Evolutionary conservation across 345 rosid species (phyloP), one percentile per base, ranked within the genome.

Genomic region (Eucalyptus viminalis): DNA sequence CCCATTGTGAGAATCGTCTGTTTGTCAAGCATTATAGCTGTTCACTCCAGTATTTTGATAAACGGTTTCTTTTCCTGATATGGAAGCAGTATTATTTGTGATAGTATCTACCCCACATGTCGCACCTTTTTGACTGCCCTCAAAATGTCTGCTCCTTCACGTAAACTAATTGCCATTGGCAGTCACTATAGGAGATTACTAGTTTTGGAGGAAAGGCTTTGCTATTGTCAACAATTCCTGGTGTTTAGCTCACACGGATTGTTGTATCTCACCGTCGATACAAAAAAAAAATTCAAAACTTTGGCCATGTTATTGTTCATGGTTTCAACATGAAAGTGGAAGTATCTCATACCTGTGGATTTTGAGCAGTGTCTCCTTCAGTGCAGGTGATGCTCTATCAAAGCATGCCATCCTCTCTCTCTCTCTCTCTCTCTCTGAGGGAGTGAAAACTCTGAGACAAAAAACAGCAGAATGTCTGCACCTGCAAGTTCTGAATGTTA

Each of bases 301-400:
- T 37, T 15, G 85, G 80, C 76, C 60, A 89, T 54, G 60, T 25
- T 17, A 43, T 12, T n/a, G 86, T 11, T 37, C 29, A 17, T 50
- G 34, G 40, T 54, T 49, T 86, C 88, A 40, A 40, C 47, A 62
- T 6, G 80, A 15, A 43, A 80, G 83, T 24, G 62, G 45, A 22
- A 67, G 83, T 51, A 47, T 58, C 54, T 27, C 91, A 89, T 89
- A 95, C 94, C 92, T 88, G 72, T 93, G 88, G 37, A 95, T 44
- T 87, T 89, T 89, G 91, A 93, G 93, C 91, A 95, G 91, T 72
- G 92, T 90, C 88, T 94, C 91, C 91, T 91, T 92, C 49, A 95
- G 87, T 34, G 95, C 94, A 5, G 95, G 96, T 14, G 95, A 94
- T n/a, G 92, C 94, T 90, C 95, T 93, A 62, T 93, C 92, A 86